A percentile compares a stretch with the other conserved stretches of the same genome.
phyloP scores from a whole-genome alignment of 2,329 filamentous ascomycete species.

The Rhynchosporium graminicola region DNA sequence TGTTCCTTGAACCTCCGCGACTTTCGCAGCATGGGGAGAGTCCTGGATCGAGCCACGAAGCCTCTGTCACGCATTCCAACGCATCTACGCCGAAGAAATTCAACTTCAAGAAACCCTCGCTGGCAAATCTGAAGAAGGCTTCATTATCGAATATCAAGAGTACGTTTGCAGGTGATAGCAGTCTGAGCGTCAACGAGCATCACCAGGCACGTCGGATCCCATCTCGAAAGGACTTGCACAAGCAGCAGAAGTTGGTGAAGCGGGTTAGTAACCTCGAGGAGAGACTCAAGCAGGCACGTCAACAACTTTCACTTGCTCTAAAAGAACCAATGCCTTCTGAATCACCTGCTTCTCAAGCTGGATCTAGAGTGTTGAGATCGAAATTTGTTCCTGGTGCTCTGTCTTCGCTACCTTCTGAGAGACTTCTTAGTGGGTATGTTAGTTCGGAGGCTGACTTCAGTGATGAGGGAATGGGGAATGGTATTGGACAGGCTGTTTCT shows the following conservation, averaged over 20 bases:
- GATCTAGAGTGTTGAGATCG: constrained; percentile 36
- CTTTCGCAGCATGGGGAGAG: constrained; percentile 20
- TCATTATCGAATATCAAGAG: constrained; percentile 31
- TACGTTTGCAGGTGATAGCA: constrained; percentile 20
- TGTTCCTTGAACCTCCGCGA: constrained; percentile 31
- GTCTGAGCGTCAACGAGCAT: background rate
- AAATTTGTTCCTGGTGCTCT: constrained; percentile 46
- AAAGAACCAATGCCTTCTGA: constrained; percentile 40
- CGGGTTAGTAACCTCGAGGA: constrained; percentile 61
- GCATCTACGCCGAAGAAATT: constrained; percentile 26
- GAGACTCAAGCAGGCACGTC: constrained; percentile 56
- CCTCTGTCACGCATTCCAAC: constrained; percentile 20
- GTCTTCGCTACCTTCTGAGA: constrained; percentile 48
- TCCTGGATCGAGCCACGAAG: constrained; percentile 25
- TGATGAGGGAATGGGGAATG: constrained; percentile 17
- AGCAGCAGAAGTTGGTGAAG: constrained; percentile 58
- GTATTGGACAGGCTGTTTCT: constrained; percentile 25
- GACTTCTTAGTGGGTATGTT: constrained; percentile 44
- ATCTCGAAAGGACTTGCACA: constrained; percentile 57
- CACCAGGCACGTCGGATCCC: constrained; percentile 45
- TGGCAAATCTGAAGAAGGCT: constrained; percentile 29
- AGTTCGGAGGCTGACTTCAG: constrained; percentile 23
- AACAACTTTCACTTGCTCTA: constrained; percentile 53
- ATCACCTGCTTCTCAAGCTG: constrained; percentile 9
- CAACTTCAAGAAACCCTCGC: constrained; percentile 34